These are phyloP conservation scores for Aspergillus kassunensis DNA, from an alignment of 495 filamentous ascomycete species.

Conservation along the genomic window DNA sequence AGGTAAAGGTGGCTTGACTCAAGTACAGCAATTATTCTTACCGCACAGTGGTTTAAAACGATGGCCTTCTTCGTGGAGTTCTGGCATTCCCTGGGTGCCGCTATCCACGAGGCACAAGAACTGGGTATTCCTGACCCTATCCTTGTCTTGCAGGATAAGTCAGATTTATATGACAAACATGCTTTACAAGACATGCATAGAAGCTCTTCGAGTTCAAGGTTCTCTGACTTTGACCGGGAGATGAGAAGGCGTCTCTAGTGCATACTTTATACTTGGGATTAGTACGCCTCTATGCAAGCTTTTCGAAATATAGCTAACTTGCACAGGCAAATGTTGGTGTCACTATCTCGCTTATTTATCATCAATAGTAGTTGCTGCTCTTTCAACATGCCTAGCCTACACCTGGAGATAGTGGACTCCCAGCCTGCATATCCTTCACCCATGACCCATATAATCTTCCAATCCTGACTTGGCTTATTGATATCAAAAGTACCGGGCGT, in stretches of 20 bases:
- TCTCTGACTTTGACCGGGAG: constrained; percentile 41
- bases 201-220: constrained; percentile 25
- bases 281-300: constrained; percentile 14
- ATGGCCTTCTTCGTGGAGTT: constrained; percentile 49
- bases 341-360: constrained; percentile 26
- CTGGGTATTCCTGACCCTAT: constrained; percentile 28
- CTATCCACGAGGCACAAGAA: constrained; percentile 50
- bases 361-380: constrained; percentile 20
- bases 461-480: constrained; percentile 22
- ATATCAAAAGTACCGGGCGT: constrained; percentile 15
- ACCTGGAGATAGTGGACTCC: constrained; percentile 17
- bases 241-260: constrained; percentile 37
- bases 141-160: background rate
- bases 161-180: background rate
- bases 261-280: constrained; percentile 37
- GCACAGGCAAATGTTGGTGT: constrained; percentile 29
- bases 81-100: constrained; percentile 45
- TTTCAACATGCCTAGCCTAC: constrained; percentile 24
- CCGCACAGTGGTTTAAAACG: constrained; percentile 50
- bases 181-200: constrained; percentile 41
- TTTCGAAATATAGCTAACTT: background rate
- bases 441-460: constrained; percentile 20
- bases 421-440: constrained; percentile 19
- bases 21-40: constrained; percentile 50
- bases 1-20: constrained; percentile 43